Base-by-base conservation (phyloP, 805 yeast species). In the Tetrapisispora fleetii region DNA sequence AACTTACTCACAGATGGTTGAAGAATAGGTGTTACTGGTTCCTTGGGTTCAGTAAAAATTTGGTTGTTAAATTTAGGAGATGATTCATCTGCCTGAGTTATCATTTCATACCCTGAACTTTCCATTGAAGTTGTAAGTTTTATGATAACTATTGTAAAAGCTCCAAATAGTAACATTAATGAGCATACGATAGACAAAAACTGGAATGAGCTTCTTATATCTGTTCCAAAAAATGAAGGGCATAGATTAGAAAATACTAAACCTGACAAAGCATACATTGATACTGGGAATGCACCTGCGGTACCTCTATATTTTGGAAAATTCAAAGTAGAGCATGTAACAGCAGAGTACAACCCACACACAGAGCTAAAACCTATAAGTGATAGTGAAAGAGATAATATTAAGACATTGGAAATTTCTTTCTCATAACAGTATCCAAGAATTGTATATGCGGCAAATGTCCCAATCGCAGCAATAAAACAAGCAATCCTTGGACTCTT, bases 261-360 rank as follows among this genome's bases (percentile, higher is more conserved):
- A 3, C 91, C 89, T 6, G 88, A 77, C 39, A 85, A 64, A 0
- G 91, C 95, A 62, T 78, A 85, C 1, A 80, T 71, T 14, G 85
- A 75, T 4, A 81, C 83, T 1, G 87, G 86, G 40, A 77, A 68
- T 0, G 86, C 81, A 18, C 81, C 81, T 2, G 88, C 88, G 7
- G 79, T 70, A 21, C 88, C 93, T 58, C 83, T 72, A 57, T 81
- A 79, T 28, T 76, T 67, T 0, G 91, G 91, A 54, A 84, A 85
- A 57, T 84, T 85, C 2, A 83, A 60, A 1, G 64, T 69, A 28
- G 71, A 65, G 39, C 72, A 68, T 48, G 70, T 71, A n/a, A 71
- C 65, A 4, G 86, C 74, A 28, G 84, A 76, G 57, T 75, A 83
- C 50, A 78, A 74, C 1, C 80, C 78, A 10, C 79, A 60, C 4